Evolutionary conservation across 257 asterid species (phyloP).

Genomic region (Petunia axillaris): DNA sequence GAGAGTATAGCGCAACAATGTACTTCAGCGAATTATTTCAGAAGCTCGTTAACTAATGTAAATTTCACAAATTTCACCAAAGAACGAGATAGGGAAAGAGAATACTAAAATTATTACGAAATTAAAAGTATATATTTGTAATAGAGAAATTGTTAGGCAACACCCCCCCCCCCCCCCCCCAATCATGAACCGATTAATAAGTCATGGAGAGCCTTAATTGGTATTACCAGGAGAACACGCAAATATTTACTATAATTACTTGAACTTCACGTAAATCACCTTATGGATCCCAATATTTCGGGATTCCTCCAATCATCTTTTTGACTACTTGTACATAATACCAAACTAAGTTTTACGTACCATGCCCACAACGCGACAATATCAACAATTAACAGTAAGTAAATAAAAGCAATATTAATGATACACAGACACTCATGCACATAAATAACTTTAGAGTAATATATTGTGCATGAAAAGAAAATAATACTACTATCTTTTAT

Average conservation of each 20-base stretch:
- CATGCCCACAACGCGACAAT: not conserved
- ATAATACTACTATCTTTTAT: too few species aligned
- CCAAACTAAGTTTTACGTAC: slow-evolving; percentile 15
- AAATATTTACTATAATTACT: not conserved
- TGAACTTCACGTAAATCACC: slow-evolving; percentile 20
- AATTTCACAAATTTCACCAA: too few species aligned
- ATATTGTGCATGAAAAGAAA: not conserved
- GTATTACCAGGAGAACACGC: slow-evolving; percentile 17
- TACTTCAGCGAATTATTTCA: too few species aligned
- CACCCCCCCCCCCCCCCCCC: too few species aligned
- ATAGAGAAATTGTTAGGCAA: not conserved
- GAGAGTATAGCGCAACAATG: too few species aligned
- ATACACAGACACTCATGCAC: slow-evolving; percentile 13
- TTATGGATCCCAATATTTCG: slow-evolving; percentile 15
- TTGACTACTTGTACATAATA: slow-evolving; percentile 17
- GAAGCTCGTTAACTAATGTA: too few species aligned
- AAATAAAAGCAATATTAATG: not conserved
- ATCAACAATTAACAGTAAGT: not conserved
- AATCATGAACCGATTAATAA: not conserved
- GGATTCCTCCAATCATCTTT: slow-evolving; percentile 17
- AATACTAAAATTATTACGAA: too few species aligned
- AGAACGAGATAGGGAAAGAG: too few species aligned
- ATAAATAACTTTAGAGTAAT: not conserved
- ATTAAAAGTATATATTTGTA: too few species aligned
- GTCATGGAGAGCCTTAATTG: not conserved